These are phyloP conservation scores for Sporothrix globosa DNA, from an alignment of 2,329 filamentous ascomycete genomes.

Conservation along the genomic window DNA sequence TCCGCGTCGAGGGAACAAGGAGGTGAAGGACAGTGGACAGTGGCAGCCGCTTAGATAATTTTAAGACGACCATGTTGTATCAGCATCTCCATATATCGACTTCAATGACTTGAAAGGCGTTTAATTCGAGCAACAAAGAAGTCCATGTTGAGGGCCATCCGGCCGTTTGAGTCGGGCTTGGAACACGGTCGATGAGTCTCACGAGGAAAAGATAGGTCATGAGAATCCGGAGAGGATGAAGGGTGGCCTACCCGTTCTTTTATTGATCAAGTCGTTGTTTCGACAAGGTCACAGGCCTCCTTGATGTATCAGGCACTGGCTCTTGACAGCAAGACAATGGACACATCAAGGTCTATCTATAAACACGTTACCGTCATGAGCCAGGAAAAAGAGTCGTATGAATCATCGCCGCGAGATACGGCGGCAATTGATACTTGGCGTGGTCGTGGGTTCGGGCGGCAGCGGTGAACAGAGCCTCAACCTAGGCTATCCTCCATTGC, in stretches of 20 bases:
- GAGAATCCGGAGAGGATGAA: background rate
- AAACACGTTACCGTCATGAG: background rate
- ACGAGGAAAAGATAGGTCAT: background rate
- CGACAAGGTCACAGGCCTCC: background rate
- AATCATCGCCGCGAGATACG: background rate
- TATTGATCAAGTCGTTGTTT: background rate
- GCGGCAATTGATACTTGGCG: slow-evolving; percentile 8
- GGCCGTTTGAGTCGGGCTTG: background rate
- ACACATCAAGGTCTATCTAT: background rate
- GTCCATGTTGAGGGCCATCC: background rate
- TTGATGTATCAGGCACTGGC: background rate
- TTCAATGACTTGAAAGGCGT: background rate
- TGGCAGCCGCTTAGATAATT: background rate
- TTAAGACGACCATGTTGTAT: background rate
- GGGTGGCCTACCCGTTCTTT: background rate
- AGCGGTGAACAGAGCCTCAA: slow-evolving; percentile 15
- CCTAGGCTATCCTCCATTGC: background rate
- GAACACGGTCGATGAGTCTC: background rate
- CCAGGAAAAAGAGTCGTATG: background rate
- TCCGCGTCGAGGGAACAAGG: no score
- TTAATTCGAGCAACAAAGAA: background rate
- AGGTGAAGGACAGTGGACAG: background rate
- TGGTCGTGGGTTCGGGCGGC: background rate
- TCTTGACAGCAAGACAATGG: slow-evolving; percentile 17
- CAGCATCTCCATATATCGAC: background rate